Evolutionary conservation across 208 protist genomes (phyloP).

Genomic region (Crithidia expoeki): DNA sequence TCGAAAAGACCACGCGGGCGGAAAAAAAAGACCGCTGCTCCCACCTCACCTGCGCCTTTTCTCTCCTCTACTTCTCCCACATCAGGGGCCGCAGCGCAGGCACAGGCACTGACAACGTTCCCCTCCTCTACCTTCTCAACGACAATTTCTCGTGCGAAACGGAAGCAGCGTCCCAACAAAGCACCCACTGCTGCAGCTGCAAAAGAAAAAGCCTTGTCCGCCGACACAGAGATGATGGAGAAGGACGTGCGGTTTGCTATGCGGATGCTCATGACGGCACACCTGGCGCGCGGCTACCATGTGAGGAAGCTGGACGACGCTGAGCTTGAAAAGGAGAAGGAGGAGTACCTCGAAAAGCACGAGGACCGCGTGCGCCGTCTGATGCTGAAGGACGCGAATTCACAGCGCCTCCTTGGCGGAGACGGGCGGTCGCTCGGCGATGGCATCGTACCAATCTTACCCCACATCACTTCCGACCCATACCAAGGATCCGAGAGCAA

Average conservation of each 20-base stretch:
- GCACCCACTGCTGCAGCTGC: not conserved
- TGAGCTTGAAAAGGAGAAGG: constrained; percentile 43
- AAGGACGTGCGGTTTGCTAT: constrained; percentile 78
- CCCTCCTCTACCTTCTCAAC: not conserved
- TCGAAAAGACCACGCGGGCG: not conserved
- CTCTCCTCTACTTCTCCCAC: not conserved
- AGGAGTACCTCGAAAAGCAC: constrained; percentile 37
- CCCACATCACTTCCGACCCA: not conserved
- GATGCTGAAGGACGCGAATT: constrained; percentile 67
- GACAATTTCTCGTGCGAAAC: not conserved
- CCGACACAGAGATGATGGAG: constrained; percentile 37
- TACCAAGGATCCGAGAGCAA: not conserved
- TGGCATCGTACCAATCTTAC: constrained; percentile 65
- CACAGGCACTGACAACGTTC: too few relatives aligned
- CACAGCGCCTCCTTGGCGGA: constrained; percentile 50
- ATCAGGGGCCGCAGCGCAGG: not conserved
- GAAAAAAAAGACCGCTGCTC: not conserved
- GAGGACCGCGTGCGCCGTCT: constrained; percentile 56
- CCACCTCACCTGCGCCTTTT: too few relatives aligned
- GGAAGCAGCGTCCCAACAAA: not conserved
- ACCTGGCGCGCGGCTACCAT: constrained; percentile 46
- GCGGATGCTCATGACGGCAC: constrained; percentile 69
- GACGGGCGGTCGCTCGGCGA: constrained; percentile 56
- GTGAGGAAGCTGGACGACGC: constrained; percentile 35
- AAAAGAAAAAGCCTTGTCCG: too few relatives aligned